Percentiles rank a stretch among this genome's conserved stretches.
phyloP scores from a whole-genome alignment of 176 grass and related monocot species.

The Aegilops speltoides region DNA sequence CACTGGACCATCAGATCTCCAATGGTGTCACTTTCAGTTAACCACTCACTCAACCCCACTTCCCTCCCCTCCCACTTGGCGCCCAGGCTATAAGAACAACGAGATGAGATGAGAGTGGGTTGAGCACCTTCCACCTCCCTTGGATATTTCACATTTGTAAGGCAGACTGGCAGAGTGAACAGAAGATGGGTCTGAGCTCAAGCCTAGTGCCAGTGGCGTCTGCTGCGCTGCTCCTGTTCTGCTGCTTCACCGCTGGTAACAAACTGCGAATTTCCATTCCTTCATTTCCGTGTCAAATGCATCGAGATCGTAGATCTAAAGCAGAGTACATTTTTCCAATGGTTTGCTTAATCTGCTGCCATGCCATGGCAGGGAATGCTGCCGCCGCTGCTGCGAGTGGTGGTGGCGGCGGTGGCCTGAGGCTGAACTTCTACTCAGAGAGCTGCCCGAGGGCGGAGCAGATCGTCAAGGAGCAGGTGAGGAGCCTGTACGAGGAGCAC shows the following conservation, averaged over 20 bases:
- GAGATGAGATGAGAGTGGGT: background rate
- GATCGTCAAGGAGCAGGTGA: conserved; percentile 33
- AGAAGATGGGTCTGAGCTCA: background rate
- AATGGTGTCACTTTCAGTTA: background rate
- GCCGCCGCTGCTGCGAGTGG: background rate
- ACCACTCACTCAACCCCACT: background rate
- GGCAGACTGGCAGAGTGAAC: too few relatives aligned
- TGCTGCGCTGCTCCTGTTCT: background rate
- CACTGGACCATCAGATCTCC: background rate
- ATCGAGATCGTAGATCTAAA: too few relatives aligned
- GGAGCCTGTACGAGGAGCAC: conserved; percentile 38
- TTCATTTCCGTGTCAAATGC: too few relatives aligned
- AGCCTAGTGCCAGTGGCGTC: background rate
- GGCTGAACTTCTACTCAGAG: conserved; percentile 8
- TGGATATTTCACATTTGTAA: background rate
- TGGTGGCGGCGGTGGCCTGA: background rate
- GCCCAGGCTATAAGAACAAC: background rate
- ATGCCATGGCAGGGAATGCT: background rate
- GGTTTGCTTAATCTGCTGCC: background rate
- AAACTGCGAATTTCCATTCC: too few relatives aligned
- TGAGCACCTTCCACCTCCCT: background rate
- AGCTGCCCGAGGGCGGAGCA: conserved; percentile 44
- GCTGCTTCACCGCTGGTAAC: background rate
- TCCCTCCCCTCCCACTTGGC: background rate
- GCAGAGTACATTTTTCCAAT: too few relatives aligned